phyloP scores from a whole-genome alignment of 345 rosid species.

The Noccaea caerulescens region DNA sequence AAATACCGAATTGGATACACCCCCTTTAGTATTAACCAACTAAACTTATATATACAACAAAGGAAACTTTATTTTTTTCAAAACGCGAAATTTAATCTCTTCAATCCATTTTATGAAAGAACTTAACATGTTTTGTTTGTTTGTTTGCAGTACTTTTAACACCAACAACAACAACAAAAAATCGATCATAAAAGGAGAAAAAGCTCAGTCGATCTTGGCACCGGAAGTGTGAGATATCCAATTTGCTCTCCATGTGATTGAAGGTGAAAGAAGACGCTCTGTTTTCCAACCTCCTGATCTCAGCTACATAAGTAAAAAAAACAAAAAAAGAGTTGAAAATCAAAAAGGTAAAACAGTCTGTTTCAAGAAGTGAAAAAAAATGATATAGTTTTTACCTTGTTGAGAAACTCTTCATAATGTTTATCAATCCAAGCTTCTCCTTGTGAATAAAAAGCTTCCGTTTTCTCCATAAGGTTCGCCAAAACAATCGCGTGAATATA shows the following conservation, averaged over 20 bases:
- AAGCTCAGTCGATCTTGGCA: conserved; percentile 60
- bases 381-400: conserved; percentile 55
- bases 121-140: too few species aligned
- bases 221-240: conserved; percentile 54
- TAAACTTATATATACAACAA: too few species aligned
- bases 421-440: conserved; percentile 84
- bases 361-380: background rate
- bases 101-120: too few species aligned
- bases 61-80: too few species aligned
- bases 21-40: too few species aligned
- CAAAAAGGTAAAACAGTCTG: background rate
- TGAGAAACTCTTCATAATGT: conserved; percentile 59
- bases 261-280: conserved; percentile 75
- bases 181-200: background rate
- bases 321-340: background rate
- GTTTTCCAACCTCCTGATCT: conserved; percentile 81
- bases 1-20: too few species aligned
- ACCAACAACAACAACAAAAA: too few species aligned
- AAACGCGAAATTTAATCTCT: too few species aligned
- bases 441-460: conserved; percentile 43
- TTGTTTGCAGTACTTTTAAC: too few species aligned
- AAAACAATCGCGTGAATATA: conserved; percentile 72
- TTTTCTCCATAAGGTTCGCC: conserved; percentile 44
- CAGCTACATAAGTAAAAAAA: conserved; percentile 50
- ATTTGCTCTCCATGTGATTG: conserved; percentile 77